Base-by-base conservation (phyloP, 176 grass and related monocot genomes). In the Eragrostis nindensis region DNA sequence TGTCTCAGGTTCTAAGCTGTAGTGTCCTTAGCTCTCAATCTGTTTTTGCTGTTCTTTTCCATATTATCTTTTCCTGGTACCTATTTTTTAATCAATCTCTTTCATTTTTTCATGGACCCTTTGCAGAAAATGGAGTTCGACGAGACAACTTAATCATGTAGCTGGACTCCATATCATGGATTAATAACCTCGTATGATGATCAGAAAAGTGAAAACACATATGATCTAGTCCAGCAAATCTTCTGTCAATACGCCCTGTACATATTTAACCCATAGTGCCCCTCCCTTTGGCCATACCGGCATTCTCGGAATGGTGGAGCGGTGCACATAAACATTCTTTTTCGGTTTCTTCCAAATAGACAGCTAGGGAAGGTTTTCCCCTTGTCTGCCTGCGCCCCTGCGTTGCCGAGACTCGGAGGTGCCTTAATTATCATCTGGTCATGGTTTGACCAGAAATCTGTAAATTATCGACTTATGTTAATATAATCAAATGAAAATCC, bases 121-220 rank as follows among this genome's bases (percentile, higher is more conserved):
- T 17, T 78, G 48, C 78, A 89, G 87, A 89, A 86, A 66, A 89
- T 89, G 87, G 83, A 85, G 66, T 89, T 89, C 30, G 68, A 89
- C 0, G 87, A 89, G 73, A 86, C 83, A 24, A 47, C 66, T 24
- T 89, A 82, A 81, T 73, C 49, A 6, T 73, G 45, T 49, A 5
- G 46, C 25, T 80, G 69, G 63, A 18, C 15, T 57, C 6, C 21
- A 54, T 61, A 50, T 79, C 26, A 70, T 80, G 68, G 48, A 80
- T 76, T 84, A 62, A 52, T 56, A 24, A 45, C 69, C 19, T 60
- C 48, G 36, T 38, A 21, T 77, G 81, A 26, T 59, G 15, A 55
- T 70, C 60, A 27, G 22, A 60, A 60, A 60, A 11, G 0, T 81
- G 71, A 72, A 87, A 59, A 44, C 62, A 67, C 76, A 60, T 48